phyloP scores from a whole-genome alignment of 441 rosid genomes.

The Corymbia citriodora region DNA sequence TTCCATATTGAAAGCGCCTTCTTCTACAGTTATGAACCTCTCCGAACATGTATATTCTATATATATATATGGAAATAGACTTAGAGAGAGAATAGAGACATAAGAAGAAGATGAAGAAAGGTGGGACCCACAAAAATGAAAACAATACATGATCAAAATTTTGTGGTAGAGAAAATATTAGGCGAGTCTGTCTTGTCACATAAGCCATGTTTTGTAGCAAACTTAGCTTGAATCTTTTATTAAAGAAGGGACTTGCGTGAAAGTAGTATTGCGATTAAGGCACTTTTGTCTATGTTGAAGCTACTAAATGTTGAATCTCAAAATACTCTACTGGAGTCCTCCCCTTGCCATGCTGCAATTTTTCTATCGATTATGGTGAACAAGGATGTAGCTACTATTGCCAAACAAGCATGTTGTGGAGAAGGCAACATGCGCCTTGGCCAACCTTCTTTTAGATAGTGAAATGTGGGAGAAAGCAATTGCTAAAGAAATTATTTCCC shows the following conservation, averaged over 20 bases:
- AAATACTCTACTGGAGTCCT: constrained; percentile 68
- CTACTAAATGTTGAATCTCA: constrained; percentile 78
- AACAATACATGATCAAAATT: too few relatives aligned
- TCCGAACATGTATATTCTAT: too few relatives aligned
- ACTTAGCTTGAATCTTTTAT: constrained; percentile 86
- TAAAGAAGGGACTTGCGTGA: constrained; percentile 90
- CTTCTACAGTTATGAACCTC: too few relatives aligned
- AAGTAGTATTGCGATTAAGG: constrained; percentile 75
- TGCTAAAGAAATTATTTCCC: constrained; percentile 80
- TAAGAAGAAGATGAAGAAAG: too few relatives aligned
- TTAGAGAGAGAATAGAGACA: too few relatives aligned
- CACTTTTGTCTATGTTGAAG: constrained; percentile 71
- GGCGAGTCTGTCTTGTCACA: too few relatives aligned
- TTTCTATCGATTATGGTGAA: constrained; percentile 92
- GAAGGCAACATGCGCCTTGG: constrained; percentile 92
- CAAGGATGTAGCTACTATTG: constrained; percentile 86
- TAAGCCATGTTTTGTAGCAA: constrained; percentile 12
- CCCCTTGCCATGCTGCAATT: constrained; percentile 81
- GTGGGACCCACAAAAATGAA: too few relatives aligned
- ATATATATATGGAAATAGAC: too few relatives aligned
- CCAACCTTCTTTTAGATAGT: constrained; percentile 75
- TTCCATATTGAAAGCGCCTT: too few relatives aligned
- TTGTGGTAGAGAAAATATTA: too few relatives aligned
- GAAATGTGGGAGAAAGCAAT: constrained; percentile 75
- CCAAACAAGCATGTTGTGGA: constrained; percentile 69